Evolutionary conservation across 1,139 yeast species (phyloP).

Genomic region (Debaryomycetaceae sp.): DNA sequence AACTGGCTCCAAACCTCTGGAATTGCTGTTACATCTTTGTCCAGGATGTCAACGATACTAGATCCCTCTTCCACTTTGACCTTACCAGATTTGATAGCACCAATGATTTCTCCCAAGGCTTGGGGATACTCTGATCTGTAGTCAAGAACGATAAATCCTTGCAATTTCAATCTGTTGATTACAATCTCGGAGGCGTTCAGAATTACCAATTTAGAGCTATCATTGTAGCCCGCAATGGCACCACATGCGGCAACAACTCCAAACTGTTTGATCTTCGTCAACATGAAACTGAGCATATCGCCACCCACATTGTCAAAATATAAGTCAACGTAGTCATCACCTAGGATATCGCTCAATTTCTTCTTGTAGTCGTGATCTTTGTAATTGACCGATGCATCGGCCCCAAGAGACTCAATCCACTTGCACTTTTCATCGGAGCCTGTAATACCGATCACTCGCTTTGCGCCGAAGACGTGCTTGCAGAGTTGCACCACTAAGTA

Average conservation of each 20-base stretch:
- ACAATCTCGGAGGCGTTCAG: constrained; percentile 42
- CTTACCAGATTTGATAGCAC: constrained; percentile 39
- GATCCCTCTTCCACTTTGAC: constrained; percentile 26
- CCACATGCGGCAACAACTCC: constrained; percentile 60
- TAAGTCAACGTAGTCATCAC: constrained; percentile 42
- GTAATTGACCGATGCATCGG: constrained; percentile 54
- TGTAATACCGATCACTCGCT: constrained; percentile 60
- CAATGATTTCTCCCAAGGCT: constrained; percentile 31
- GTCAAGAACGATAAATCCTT: constrained; percentile 48
- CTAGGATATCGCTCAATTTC: constrained; percentile 43
- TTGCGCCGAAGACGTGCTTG: constrained; percentile 49
- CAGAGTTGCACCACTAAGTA: constrained; percentile 60
- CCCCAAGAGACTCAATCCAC: constrained; percentile 55
- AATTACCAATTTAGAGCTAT: constrained; percentile 28
- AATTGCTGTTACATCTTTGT: constrained; percentile 17
- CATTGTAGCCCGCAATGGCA: constrained; percentile 57
- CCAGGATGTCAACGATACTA: constrained; percentile 24
- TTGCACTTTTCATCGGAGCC: constrained; percentile 57
- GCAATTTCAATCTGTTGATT: constrained; percentile 43
- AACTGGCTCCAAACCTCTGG: constrained; percentile 29
- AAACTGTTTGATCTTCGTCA: constrained; percentile 34
- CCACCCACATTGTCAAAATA: constrained; percentile 68
- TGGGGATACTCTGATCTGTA: constrained; percentile 26
- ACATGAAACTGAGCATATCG: constrained; percentile 46
- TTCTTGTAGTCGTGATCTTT: constrained; percentile 36